Evolutionary conservation across 805 yeast genomes (phyloP), one percentile per base, ranked within the genome.

Genomic region (Starmerella floricola): DNA sequence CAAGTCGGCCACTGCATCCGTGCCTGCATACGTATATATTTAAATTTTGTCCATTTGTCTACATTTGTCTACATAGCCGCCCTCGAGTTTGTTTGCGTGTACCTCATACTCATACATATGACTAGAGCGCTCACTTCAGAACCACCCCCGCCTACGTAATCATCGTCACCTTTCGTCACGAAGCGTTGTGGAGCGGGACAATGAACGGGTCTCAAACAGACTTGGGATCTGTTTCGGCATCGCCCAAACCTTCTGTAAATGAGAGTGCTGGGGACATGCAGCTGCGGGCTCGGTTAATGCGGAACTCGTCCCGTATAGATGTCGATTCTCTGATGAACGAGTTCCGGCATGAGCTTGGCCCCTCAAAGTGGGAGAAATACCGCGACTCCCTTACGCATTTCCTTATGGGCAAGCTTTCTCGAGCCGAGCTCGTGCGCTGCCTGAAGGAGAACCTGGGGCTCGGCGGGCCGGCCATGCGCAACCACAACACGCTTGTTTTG

Each of bases 401-500:
- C 53, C 65, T 88, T 30, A 60, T 52, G 55, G 58, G 58, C 4
- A 79, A 78, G 57, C 65, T 86, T 16, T 79, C 94, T 10, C 69
- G 95, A 37, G 60, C 62, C 17, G 98, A 88, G 60, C 66, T 88
- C 42, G 73, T 75, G 47, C 63, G 66, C 12, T 76, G 68, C 36
- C 66, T 84, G 26, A 66, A 67, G 34, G 71, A 71, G n/a, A 65
- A 82, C 21, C 65, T 86, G 16, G 70, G 67, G 39, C 59, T 58
- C 21, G 62, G 63, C 17, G 52, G 48, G 6, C 3, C 33, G 3
- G 40, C 31, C 11, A 65, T 76, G 30, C 66, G 76, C 42, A 71
- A 78, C 66, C 98, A 91, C 62, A 88, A 88, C 62, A 85, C 82
- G 56, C 66, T 88, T 34, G 62, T 88, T 34, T 66, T 88, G 42